Evolutionary conservation across 129 eudicot genomes (phyloP).

Genomic region (Lactuca sativa): DNA sequence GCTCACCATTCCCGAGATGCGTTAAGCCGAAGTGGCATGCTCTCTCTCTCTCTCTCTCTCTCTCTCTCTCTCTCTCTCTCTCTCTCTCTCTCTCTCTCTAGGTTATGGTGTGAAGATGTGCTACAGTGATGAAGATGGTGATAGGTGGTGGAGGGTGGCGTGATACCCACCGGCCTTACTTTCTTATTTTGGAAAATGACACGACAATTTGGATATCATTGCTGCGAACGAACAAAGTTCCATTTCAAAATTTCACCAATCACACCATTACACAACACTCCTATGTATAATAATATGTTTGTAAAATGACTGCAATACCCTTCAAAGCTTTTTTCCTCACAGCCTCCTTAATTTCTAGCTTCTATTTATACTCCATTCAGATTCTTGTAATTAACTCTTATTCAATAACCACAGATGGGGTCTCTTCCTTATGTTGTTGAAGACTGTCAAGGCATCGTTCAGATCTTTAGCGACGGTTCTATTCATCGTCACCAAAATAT

Average conservation of each 20-base stretch:
- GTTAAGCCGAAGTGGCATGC: too few relatives aligned
- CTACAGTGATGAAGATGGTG: too few relatives aligned
- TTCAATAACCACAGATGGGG: slow-evolving; percentile 39
- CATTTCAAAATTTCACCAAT: slow-evolving; percentile 1
- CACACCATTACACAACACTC: neutral
- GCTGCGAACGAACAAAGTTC: slow-evolving; percentile 16
- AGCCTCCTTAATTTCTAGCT: neutral
- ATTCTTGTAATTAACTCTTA: slow-evolving; percentile 2
- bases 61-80: too few relatives aligned
- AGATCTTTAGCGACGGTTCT: slow-evolving; percentile 71
- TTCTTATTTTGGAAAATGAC: slow-evolving; percentile 18
- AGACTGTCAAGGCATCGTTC: slow-evolving; percentile 67
- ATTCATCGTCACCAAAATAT: slow-evolving; percentile 40
- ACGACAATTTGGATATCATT: slow-evolving; percentile 9
- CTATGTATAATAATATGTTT: neutral
- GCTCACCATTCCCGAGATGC: too few relatives aligned
- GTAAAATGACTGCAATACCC: slow-evolving; percentile 16
- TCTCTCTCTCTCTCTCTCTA: too few relatives aligned
- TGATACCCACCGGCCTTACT: neutral
- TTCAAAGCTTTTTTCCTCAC: neutral
- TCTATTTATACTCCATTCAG: slow-evolving; percentile 27
- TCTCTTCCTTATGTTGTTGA: slow-evolving; percentile 66
- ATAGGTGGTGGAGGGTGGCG: too few relatives aligned
- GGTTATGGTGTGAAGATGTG: too few relatives aligned
- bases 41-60: too few relatives aligned